Evolutionary conservation across 768 basidiomycete species (phyloP).

Genomic region (Amyloporia xantha): DNA sequence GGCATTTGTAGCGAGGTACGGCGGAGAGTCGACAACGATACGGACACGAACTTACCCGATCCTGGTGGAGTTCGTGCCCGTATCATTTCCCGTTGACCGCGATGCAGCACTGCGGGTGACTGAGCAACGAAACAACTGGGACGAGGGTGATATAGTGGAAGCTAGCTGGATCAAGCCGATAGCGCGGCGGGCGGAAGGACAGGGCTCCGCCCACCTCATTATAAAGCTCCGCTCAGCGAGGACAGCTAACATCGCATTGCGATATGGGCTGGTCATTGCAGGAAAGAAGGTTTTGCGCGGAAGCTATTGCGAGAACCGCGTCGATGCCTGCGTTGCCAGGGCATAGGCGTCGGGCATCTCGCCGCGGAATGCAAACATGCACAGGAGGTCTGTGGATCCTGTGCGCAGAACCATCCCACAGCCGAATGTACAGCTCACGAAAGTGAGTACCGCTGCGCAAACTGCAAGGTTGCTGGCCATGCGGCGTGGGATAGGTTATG

Average conservation of each 20-base stretch:
- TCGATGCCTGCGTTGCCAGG: conserved; percentile 24
- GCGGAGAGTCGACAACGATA: not conserved
- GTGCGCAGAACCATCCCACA: conserved; percentile 14
- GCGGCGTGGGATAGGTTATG: conserved; percentile 23
- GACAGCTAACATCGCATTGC: conserved; percentile 21
- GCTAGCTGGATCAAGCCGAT: conserved; percentile 25
- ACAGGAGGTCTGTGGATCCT: conserved; percentile 14
- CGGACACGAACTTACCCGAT: not conserved
- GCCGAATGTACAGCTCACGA: conserved; percentile 2
- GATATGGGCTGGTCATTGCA: conserved; percentile 15
- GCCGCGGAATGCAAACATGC: conserved; percentile 9
- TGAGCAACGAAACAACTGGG: conserved; percentile 11
- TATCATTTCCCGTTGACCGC: conserved; percentile 8
- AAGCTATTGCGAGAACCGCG: conserved; percentile 18
- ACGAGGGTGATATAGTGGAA: conserved; percentile 1
- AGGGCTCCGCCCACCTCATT: conserved; percentile 20
- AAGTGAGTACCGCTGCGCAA: conserved; percentile 13
- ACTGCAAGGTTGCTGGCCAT: conserved; percentile 23
- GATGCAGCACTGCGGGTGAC: not conserved
- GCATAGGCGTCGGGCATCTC: conserved; percentile 7
- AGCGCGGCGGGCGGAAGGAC: conserved; percentile 7
- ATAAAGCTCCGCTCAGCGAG: conserved; percentile 14
- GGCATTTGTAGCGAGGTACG: not conserved
- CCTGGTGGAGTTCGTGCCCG: conserved; percentile 12
- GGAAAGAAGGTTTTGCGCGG: conserved; percentile 8